Evolutionary conservation across 1,284 basidiomycete species (phyloP).

Genomic region (Ceratobasidium sp.): DNA sequence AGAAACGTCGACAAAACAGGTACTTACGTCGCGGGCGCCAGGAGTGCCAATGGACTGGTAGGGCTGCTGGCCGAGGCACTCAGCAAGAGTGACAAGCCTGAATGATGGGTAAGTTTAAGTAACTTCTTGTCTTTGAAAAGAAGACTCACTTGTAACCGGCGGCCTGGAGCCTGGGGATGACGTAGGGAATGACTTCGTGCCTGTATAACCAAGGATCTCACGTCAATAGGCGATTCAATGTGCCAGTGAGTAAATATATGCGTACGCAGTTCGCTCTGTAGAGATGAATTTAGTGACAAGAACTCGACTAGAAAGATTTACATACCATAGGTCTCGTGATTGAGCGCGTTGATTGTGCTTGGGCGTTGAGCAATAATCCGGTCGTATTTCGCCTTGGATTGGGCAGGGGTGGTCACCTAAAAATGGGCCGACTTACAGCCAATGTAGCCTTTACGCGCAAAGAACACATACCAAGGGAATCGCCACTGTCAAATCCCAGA

Average conservation of each 20-base stretch:
- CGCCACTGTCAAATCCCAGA: conserved; percentile 40
- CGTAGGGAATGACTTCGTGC: conserved; percentile 23
- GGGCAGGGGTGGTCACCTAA: conserved; percentile 12
- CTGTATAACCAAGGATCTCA: neutral
- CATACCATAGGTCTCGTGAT: conserved; percentile 38
- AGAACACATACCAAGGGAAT: conserved; percentile 18
- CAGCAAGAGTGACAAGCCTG: conserved; percentile 33
- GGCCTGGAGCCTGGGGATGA: conserved; percentile 30
- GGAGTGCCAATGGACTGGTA: conserved; percentile 30
- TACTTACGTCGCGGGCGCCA: conserved; percentile 22
- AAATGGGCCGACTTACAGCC: neutral
- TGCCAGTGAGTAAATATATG: neutral
- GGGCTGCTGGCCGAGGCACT: conserved; percentile 30
- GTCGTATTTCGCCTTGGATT: conserved; percentile 24
- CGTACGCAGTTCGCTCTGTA: conserved; percentile 11
- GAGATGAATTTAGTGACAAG: neutral
- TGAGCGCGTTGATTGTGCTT: conserved; percentile 35
- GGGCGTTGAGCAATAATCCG: conserved; percentile 19
- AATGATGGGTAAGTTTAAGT: neutral
- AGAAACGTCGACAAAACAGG: neutral
- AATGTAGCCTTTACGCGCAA: neutral
- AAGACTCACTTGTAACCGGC: conserved; percentile 18
- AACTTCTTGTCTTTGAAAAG: neutral
- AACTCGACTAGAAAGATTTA: neutral
- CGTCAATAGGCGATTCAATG: neutral